A percentile compares a stretch with the other conserved stretches of the same genome.
phyloP scores from a whole-genome alignment of 1,139 yeast species.

The Meyerozyma guilliermondii region DNA sequence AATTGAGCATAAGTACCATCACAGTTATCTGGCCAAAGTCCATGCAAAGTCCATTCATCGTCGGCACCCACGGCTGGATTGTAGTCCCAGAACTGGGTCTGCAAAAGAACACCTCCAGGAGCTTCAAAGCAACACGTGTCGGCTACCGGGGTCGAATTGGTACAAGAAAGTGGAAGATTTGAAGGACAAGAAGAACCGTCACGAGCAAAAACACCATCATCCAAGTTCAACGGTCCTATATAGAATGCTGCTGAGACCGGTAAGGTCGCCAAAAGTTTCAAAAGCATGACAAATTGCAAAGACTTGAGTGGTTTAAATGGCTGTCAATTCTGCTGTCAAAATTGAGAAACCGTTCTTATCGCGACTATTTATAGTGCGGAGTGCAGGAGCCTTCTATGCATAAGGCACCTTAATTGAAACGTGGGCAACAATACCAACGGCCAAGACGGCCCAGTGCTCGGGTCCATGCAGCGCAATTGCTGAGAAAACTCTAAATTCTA shows the following conservation, averaged over 20 bases:
- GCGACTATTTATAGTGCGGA: background rate
- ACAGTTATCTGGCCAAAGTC: constrained; percentile 83
- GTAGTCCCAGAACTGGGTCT: constrained; percentile 16
- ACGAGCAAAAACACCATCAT: background rate
- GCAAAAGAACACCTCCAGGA: constrained; percentile 13
- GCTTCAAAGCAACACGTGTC: constrained; percentile 13
- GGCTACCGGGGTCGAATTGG: constrained; percentile 34
- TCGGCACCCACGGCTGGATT: constrained; percentile 15
- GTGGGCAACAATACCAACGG: background rate
- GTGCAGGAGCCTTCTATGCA: background rate
- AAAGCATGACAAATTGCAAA: background rate
- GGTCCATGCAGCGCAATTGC: background rate
- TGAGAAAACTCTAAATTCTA: background rate
- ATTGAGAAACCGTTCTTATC: background rate
- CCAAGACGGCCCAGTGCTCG: background rate
- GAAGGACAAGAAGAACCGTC: constrained; percentile 45
- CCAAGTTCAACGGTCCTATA: background rate
- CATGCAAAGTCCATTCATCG: constrained; percentile 78
- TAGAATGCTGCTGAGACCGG: background rate
- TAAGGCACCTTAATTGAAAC: background rate
- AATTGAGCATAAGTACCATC: constrained; percentile 66
- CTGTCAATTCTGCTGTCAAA: background rate
- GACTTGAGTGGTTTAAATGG: no score
- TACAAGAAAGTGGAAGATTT: constrained; percentile 56
- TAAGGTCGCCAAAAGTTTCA: background rate